phyloP scores from a whole-genome alignment of 768 basidiomycete genomes.

The Boletellus sp. region DNA sequence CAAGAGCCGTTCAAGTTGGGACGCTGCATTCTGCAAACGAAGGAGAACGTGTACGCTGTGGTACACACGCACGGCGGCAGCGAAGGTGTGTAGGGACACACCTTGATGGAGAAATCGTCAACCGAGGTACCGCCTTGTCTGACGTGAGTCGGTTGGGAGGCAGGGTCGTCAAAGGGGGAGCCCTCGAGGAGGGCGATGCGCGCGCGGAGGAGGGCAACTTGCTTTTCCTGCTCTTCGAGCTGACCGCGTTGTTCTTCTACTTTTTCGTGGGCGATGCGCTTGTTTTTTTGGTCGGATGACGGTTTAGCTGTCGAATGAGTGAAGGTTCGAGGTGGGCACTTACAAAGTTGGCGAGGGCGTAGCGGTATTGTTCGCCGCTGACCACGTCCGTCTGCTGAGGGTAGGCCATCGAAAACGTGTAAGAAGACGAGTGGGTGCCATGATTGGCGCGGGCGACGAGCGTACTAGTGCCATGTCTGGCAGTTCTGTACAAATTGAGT shows the following conservation, averaged over 20 bases:
- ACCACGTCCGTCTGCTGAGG: slow-evolving; percentile 30
- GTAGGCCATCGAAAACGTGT: slow-evolving; percentile 16
- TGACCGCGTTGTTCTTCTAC: slow-evolving; percentile 78
- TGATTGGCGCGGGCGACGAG: neutral
- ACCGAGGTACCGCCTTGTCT: slow-evolving; percentile 59
- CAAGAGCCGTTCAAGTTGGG: slow-evolving; percentile 75
- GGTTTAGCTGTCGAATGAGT: neutral
- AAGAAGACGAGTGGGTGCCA: neutral
- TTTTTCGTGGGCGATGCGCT: slow-evolving; percentile 87
- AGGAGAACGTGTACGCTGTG: too few species aligned
- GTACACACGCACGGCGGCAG: too few species aligned
- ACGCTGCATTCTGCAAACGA: slow-evolving; percentile 63
- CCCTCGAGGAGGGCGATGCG: slow-evolving; percentile 78
- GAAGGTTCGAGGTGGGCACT: slow-evolving; percentile 21
- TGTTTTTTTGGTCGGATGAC: slow-evolving; percentile 1
- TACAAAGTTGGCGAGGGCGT: slow-evolving; percentile 81
- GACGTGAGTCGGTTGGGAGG: slow-evolving; percentile 20
- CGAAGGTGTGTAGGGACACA: slow-evolving; percentile 26
- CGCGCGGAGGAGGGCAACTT: slow-evolving; percentile 67
- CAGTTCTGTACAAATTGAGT: too few species aligned
- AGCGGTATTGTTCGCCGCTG: slow-evolving; percentile 68
- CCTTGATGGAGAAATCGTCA: slow-evolving; percentile 88
- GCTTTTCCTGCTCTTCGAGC: slow-evolving; percentile 79
- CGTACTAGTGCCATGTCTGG: too few species aligned
- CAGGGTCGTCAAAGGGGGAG: slow-evolving; percentile 36